A percentile compares a stretch with the other conserved stretches of the same genome.
Conservation (phyloP, 2,329 filamentous ascomycete species). For the Aciculosporium take region DNA sequence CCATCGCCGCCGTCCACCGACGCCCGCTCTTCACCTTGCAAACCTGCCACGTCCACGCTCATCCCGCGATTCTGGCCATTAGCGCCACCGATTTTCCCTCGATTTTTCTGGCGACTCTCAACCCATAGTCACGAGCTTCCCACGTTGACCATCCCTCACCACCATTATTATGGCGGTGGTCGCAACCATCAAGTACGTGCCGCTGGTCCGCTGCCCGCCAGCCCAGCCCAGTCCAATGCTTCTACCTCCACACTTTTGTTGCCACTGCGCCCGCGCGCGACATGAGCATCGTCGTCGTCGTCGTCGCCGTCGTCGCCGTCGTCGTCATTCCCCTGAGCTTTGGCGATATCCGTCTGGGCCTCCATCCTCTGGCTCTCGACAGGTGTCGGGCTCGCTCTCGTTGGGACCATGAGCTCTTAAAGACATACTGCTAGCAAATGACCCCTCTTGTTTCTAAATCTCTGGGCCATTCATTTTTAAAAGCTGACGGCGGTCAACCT, state of each 20-base stretch:
- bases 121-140: not conserved
- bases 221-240: not conserved
- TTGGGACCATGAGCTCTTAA: not conserved
- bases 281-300: not conserved
- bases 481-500: not conserved
- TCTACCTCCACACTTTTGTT: slow-evolving; percentile 3
- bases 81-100: slow-evolving; percentile 2
- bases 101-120: not conserved
- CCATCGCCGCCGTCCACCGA: slow-evolving; percentile 1
- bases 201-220: slow-evolving; percentile 6
- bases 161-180: slow-evolving; percentile 40
- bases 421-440: not conserved
- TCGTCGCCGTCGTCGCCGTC: not conserved
- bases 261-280: slow-evolving; percentile 3
- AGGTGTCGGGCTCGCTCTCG: not conserved
- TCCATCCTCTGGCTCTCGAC: not conserved
- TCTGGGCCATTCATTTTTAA: not conserved
- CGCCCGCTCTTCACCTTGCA: not conserved
- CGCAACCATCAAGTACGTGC: slow-evolving; percentile 49
- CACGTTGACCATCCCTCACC: slow-evolving; percentile 1
- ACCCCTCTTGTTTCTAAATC: not conserved
- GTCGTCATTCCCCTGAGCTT: not conserved
- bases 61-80: slow-evolving; percentile 2
- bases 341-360: not conserved
- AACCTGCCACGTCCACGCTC: not conserved